Evolutionary conservation across 306 rosid species (phyloP), one percentile per base, ranked within the genome.

Genomic region (Cyamopsis tetragonoloba): DNA sequence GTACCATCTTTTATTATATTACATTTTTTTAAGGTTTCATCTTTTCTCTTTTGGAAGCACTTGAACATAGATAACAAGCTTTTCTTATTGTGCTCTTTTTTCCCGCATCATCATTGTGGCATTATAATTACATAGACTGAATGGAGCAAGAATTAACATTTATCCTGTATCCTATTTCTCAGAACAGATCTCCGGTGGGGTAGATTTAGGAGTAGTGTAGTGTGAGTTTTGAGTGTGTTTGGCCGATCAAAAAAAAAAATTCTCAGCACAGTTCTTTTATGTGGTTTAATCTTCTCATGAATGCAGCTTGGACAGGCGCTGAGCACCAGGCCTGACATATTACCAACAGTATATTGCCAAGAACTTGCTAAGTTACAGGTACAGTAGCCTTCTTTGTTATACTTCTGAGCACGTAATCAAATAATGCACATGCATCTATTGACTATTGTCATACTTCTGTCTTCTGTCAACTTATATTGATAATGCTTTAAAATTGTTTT

Each of bases 291-390:
- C 23, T 79, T 61, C 75, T 69, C 79, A 44, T 76, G 75, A 75
- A 69, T 80, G 56, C 96, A 93, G 98, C 97, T 93, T 67, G 97
- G 98, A 43, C 98, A 90, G 81, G 98, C 98, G 58, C 79, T 93
- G 77, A 90, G 98, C 87, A 93, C 98, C 5, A 85, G 98, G 80
- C 95, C 95, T 42, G 98, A 93, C 79, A 82, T 90, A 83, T 66
- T 93, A 55, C 84, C 98, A 67, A 56, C 85, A 17, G 59, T 89
- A 62, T 92, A 92, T 77, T 92, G 98, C 73, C 91, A 84, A 83
- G 98, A 92, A 77, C 96, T 92, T 65, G 85, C 87, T 48, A 74
- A 83, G 84, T 79, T 92, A 77, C 98, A 89, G 96, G 98, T 92
- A 64, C 71, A 15, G 53, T 61, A 57, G 49, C 47, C 27, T 80